Evolutionary conservation across 1,139 yeast genomes (phyloP), one percentile per base, ranked within the genome.

Genomic region (Suhomyces anneliseae): DNA sequence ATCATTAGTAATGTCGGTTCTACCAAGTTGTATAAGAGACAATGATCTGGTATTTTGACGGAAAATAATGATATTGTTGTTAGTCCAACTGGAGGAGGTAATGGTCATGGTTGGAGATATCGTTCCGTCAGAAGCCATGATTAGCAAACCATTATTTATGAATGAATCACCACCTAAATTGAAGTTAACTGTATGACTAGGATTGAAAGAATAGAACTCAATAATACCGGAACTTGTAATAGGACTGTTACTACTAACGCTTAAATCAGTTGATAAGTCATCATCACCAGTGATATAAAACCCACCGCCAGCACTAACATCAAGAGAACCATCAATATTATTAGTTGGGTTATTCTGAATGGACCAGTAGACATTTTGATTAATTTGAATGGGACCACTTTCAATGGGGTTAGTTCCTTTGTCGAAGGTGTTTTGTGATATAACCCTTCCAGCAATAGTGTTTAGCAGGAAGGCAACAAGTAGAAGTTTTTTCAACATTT

Each of bases 401-500:
- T 34, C 44, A 11, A 54, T 44, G 24, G 59, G 64, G n/a, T 66
- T 69, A 44, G 44, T 54, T 3, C 54, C 57, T 38, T 46, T 39
- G 10, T 14, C 11, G 8, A 46, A 27, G n/a, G 26, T 27, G 19
- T 19, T 19, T 19, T 19, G 19, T 3, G 4, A 19, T 19, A 19
- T 60, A 40, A 24, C 62, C 47, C 27, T 65, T 66, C 31, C 52
- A 47, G 9, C n/a, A n/a, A n/a, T n/a, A n/a, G n/a, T n/a, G n/a
- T n/a, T n/a, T n/a, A n/a, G n/a, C n/a, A n/a, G n/a, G n/a, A n/a
- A n/a, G n/a, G n/a, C n/a, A n/a, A n/a, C n/a, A n/a, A n/a, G n/a
- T n/a, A n/a, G n/a, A n/a, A n/a, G n/a, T n/a, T n/a, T n/a, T n/a
- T n/a, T n/a, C n/a, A n/a, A n/a, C n/a, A n/a, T n/a, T n/a, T n/a